Conservation (phyloP, 768 basidiomycete genomes). For the Rhodotorula diobovata region DNA sequence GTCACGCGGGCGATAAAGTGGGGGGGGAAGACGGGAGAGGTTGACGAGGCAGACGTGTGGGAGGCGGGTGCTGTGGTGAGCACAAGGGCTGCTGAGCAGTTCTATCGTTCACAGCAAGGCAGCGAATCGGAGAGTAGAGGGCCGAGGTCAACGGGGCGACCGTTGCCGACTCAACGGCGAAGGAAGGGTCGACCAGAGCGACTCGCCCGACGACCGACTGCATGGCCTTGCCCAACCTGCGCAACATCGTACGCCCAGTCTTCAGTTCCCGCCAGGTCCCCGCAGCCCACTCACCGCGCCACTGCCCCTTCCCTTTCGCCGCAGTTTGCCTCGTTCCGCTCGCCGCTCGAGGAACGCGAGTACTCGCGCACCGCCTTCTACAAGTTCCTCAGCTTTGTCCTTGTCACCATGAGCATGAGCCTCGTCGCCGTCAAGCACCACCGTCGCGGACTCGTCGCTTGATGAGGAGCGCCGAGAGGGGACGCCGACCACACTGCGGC, state of each 20-base stretch:
- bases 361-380: constrained; percentile 36
- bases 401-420: constrained; percentile 6
- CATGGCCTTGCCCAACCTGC: constrained; percentile 39
- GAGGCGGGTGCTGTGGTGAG: neutral
- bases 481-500: no score
- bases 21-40: neutral
- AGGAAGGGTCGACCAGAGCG: neutral
- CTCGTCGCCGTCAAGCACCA: constrained; percentile 28
- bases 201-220: neutral
- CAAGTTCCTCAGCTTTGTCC: constrained; percentile 33
- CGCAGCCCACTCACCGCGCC: neutral
- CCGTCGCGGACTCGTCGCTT: neutral
- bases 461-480: neutral
- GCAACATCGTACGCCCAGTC: constrained; percentile 32
- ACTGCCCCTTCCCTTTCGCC: no score
- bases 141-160: no score
- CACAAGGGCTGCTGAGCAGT: no score
- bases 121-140: no score
- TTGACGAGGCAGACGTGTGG: neutral
- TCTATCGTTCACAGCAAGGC: no score
- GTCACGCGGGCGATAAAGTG: no score
- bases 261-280: neutral
- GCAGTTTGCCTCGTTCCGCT: constrained; percentile 40
- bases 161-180: no score
- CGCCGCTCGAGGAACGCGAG: constrained; percentile 37